phyloP scores from a whole-genome alignment of 805 yeast genomes.

The Naumovozyma castellii region DNA sequence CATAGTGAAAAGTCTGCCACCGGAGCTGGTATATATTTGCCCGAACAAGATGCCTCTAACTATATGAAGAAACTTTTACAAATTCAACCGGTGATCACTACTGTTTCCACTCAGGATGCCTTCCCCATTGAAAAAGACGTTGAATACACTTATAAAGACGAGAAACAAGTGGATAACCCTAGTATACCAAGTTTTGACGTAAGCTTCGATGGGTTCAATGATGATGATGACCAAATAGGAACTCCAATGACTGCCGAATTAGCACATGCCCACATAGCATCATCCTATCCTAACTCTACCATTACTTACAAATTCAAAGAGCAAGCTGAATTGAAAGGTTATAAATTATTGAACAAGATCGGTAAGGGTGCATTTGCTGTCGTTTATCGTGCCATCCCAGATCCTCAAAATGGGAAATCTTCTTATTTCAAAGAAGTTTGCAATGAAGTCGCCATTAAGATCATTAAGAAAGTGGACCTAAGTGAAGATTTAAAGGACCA shows the following conservation, averaged over 20 bases:
- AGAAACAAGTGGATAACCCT: too few relatives aligned
- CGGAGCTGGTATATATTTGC: not conserved
- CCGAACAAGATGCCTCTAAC: not conserved
- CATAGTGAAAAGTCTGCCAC: not conserved
- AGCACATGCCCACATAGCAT: too few relatives aligned
- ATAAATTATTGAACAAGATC: slow-evolving; percentile 37
- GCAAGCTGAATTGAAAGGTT: slow-evolving; percentile 31
- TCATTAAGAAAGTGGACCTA: slow-evolving; percentile 39
- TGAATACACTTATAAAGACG: too few relatives aligned
- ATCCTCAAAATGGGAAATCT: slow-evolving; percentile 7
- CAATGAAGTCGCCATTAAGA: slow-evolving; percentile 39
- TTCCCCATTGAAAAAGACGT: too few relatives aligned
- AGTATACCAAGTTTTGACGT: too few relatives aligned
- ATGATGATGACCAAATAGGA: too few relatives aligned
- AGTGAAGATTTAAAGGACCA: slow-evolving; percentile 19
- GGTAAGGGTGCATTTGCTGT: slow-evolving; percentile 80
- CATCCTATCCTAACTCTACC: not conserved
- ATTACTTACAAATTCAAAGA: slow-evolving; percentile 17
- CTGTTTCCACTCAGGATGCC: not conserved
- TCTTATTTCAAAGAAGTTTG: slow-evolving; percentile 8
- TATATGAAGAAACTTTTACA: not conserved
- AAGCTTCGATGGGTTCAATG: too few relatives aligned
- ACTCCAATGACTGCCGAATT: too few relatives aligned
- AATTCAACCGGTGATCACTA: not conserved
- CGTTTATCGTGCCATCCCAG: slow-evolving; percentile 51